Evolutionary conservation across 805 yeast species (phyloP).

Genomic region (Nadsonia fulvescens): DNA sequence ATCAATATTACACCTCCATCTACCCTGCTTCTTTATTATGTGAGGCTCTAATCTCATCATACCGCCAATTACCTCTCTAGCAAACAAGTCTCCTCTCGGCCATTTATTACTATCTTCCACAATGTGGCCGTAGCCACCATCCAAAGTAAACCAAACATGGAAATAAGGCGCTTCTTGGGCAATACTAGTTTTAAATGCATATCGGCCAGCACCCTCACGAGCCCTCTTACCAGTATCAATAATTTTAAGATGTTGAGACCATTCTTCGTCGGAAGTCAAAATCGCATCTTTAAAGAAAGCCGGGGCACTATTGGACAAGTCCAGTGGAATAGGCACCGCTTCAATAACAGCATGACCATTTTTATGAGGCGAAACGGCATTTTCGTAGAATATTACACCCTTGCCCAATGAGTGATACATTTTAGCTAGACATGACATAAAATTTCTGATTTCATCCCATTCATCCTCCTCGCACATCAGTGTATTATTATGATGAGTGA

Average conservation of each 20-base stretch:
- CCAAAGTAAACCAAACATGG: slow-evolving; percentile 30
- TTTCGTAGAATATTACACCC: slow-evolving; percentile 29
- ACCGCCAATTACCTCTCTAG: slow-evolving; percentile 29
- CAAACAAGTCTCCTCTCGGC: slow-evolving; percentile 31
- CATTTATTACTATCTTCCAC: slow-evolving; percentile 24
- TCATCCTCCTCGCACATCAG: slow-evolving; percentile 26
- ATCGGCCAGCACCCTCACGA: slow-evolving; percentile 11
- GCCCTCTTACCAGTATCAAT: slow-evolving; percentile 22
- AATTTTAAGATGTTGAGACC: slow-evolving; percentile 22
- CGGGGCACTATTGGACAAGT: slow-evolving; percentile 17
- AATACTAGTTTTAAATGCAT: slow-evolving; percentile 17
- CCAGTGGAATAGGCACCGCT: slow-evolving; percentile 27
- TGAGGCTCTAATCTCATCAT: slow-evolving; percentile 23
- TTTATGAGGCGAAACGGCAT: slow-evolving; percentile 16
- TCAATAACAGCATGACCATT: slow-evolving; percentile 24
- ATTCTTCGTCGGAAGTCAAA: slow-evolving; percentile 21
- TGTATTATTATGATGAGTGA: slow-evolving; percentile 23
- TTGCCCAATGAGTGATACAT: slow-evolving; percentile 22
- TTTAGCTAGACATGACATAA: slow-evolving; percentile 24
- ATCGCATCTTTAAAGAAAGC: slow-evolving; percentile 28
- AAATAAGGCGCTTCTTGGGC: slow-evolving; percentile 32
- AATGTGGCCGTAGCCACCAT: slow-evolving; percentile 35
- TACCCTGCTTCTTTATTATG: slow-evolving; percentile 18
- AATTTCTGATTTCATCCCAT: slow-evolving; percentile 25
- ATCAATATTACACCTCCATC: slow-evolving; percentile 15